phyloP scores from a whole-genome alignment of 2,329 filamentous ascomycete species.

The Bipolaris zeicola region DNA sequence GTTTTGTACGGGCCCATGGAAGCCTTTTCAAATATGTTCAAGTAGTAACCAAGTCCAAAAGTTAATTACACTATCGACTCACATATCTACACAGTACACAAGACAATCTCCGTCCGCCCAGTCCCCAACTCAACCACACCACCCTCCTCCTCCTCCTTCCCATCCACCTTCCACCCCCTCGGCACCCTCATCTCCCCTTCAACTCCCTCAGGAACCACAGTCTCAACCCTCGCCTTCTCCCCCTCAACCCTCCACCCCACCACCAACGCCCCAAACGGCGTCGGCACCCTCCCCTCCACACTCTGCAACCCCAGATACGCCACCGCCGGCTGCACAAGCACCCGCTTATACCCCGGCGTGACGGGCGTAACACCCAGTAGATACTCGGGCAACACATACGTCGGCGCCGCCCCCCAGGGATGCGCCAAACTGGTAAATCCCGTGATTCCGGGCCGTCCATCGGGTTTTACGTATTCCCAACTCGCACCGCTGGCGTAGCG shows the following conservation, averaged over 20 bases:
- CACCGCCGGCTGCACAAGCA: constrained; percentile 3
- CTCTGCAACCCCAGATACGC: neutral
- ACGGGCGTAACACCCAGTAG: constrained; percentile 19
- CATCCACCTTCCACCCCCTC: neutral
- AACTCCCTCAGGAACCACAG: neutral
- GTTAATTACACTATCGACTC: neutral
- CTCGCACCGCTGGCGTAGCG: constrained; percentile 48
- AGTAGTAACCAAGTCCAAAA: neutral
- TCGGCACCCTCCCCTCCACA: neutral
- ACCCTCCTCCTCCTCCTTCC: neutral
- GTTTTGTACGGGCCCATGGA: neutral
- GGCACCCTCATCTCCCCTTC: neutral
- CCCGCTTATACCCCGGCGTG: constrained; percentile 16
- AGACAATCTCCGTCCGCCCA: neutral
- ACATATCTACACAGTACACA: neutral
- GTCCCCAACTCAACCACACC: neutral
- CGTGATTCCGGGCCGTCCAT: constrained; percentile 49
- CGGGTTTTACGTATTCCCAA: constrained; percentile 54
- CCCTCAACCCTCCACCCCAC: neutral
- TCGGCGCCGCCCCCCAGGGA: constrained; percentile 55
- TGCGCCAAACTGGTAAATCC: constrained; percentile 53
- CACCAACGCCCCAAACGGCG: neutral
- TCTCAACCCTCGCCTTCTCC: neutral
- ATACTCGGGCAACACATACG: constrained; percentile 48
- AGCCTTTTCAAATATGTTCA: neutral